These are phyloP conservation scores for Vigna angularis DNA, from an alignment of 306 rosid genomes.

Conservation along the genomic window DNA sequence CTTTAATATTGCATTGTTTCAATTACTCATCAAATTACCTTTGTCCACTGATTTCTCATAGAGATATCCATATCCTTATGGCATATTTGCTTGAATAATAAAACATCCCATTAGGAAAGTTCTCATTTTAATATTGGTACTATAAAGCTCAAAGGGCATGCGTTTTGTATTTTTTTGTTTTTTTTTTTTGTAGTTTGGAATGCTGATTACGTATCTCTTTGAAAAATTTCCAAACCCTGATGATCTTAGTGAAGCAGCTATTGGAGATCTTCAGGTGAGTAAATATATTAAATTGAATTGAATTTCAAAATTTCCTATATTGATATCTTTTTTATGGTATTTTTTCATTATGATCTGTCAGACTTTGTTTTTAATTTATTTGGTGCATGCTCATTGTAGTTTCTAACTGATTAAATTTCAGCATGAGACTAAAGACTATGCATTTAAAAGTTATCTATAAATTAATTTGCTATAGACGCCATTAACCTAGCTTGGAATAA, in stretches of 20 bases:
- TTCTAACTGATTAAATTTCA: conserved; percentile 25
- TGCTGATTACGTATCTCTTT: conserved; percentile 89
- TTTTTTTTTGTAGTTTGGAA: conserved; percentile 84
- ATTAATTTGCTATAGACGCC: conserved; percentile 27
- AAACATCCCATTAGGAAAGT: conserved; percentile 9
- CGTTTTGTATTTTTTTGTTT: conserved; percentile 3
- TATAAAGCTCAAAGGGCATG: conserved; percentile 39
- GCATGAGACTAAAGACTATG: conserved; percentile 8
- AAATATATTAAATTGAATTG: conserved; percentile 33
- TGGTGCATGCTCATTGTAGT: conserved; percentile 1
- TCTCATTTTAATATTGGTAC: conserved; percentile 33
- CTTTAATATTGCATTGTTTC: conserved; percentile 28
- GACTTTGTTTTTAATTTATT: conserved; percentile 9
- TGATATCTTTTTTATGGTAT: conserved; percentile 28
- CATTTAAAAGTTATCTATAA: conserved; percentile 5
- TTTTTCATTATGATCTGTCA: conserved; percentile 32
- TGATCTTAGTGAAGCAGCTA: conserved; percentile 67
- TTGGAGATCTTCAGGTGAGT: conserved; percentile 92
- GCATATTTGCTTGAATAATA: conserved; percentile 25
- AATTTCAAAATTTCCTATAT: conserved; percentile 24
- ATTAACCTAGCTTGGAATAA: conserved; percentile 22
- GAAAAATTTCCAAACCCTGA: conserved; percentile 80
- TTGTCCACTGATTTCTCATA: conserved; percentile 7
- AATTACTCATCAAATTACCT: conserved; percentile 27
- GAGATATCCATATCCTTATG: conserved; percentile 34